These are phyloP conservation scores for Naegleria gruberi DNA, from an alignment of 208 protist genomes.

Conservation along the genomic window DNA sequence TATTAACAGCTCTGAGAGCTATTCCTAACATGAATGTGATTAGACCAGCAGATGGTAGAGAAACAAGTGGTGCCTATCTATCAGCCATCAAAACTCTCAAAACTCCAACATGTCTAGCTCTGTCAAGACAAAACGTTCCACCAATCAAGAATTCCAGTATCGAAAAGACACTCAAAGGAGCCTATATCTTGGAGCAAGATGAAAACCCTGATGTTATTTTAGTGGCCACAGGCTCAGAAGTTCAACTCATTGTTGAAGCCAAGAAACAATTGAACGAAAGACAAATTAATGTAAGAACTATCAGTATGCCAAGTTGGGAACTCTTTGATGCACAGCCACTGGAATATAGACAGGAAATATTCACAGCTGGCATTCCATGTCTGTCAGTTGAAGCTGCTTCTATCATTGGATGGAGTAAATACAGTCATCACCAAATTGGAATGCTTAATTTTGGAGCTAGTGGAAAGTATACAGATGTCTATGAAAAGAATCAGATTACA, in stretches of 20 bases:
- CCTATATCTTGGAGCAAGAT: conserved; percentile 48
- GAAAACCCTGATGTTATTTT: conserved; percentile 75
- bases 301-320: conserved; percentile 95
- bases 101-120: conserved; percentile 73
- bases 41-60: conserved; percentile 89
- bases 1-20: conserved; percentile 68
- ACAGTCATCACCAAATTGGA: conserved; percentile 81
- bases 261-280: conserved; percentile 58
- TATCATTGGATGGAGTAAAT: conserved; percentile 80
- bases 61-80: conserved; percentile 88
- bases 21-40: conserved; percentile 90
- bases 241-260: conserved; percentile 79
- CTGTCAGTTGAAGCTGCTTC: conserved; percentile 84
- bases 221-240: conserved; percentile 91
- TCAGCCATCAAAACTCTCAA: conserved; percentile 59
- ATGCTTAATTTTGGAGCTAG: conserved; percentile 88
- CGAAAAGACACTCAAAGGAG: conserved; percentile 68
- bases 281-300: conserved; percentile 67
- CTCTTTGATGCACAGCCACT: conserved; percentile 86
- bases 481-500: conserved; percentile 87
- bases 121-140: conserved; percentile 88
- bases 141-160: conserved; percentile 53
- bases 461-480: conserved; percentile 69
- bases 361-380: conserved; percentile 64
- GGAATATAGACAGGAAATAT: conserved; percentile 61